A percentile compares a stretch with the other conserved stretches of the same genome.
Evolutionary conservation across 2,329 filamentous ascomycete species (phyloP).

Genomic region (Xylaria sp.): DNA sequence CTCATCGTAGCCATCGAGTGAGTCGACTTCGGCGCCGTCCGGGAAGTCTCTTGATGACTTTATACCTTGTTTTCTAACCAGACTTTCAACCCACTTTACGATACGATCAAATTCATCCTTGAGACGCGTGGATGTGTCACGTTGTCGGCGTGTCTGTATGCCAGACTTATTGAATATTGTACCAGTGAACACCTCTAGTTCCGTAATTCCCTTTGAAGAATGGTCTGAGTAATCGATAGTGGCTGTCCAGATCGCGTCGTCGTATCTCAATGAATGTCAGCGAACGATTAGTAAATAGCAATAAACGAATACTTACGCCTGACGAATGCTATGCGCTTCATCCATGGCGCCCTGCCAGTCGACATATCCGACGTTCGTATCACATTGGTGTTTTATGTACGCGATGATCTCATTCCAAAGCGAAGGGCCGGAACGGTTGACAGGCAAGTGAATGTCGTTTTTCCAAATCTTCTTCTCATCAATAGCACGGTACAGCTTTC

Average conservation of each 20-base stretch:
- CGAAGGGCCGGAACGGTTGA: conserved; percentile 45
- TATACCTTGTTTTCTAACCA: conserved; percentile 48
- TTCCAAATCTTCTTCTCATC: conserved; percentile 75
- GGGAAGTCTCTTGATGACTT: conserved; percentile 24
- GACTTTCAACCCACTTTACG: conserved; percentile 53
- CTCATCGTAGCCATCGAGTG: conserved; percentile 6
- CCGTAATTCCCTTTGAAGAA: conserved; percentile 55
- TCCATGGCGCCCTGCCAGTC: conserved; percentile 50
- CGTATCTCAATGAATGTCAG: conserved; percentile 54
- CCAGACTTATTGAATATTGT: conserved; percentile 64
- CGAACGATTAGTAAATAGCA: not conserved
- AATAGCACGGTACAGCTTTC: conserved; percentile 75
- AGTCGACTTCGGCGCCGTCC: conserved; percentile 24
- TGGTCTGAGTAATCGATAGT: conserved; percentile 60
- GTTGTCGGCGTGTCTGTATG: conserved; percentile 60
- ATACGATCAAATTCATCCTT: conserved; percentile 63
- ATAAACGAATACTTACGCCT: conserved; percentile 53
- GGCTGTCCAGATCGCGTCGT: conserved; percentile 54
- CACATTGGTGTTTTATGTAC: conserved; percentile 45
- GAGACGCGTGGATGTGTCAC: conserved; percentile 62
- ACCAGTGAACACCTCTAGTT: conserved; percentile 66
- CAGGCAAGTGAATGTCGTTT: conserved; percentile 55
- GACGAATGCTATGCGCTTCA: conserved; percentile 57
- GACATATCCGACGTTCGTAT: conserved; percentile 44
- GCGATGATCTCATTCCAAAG: conserved; percentile 58